phyloP scores from a whole-genome alignment of 495 filamentous ascomycete species.

The Hypoxylon cercidicola region DNA sequence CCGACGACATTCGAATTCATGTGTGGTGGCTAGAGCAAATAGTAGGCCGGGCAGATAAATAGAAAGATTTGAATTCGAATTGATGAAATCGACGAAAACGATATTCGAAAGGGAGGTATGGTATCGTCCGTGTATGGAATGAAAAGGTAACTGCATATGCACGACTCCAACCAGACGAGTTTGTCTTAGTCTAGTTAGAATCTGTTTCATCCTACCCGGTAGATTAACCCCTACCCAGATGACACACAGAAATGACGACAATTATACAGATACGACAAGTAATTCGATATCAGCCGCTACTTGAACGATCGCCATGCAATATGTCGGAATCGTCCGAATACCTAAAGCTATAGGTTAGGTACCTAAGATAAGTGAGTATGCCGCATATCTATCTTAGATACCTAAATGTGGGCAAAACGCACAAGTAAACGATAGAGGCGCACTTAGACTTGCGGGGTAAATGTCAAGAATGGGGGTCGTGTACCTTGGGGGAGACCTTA shows the following conservation, averaged over 20 bases:
- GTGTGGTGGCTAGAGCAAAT: slow-evolving; percentile 92
- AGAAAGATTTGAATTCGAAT: slow-evolving; percentile 7
- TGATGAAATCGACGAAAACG: neutral
- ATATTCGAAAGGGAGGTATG: neutral
- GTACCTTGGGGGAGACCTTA: neutral
- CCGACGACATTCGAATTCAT: slow-evolving; percentile 88
- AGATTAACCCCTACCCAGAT: slow-evolving; percentile 48
- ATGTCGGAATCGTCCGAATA: slow-evolving; percentile 17
- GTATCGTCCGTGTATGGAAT: neutral
- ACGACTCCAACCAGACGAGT: neutral
- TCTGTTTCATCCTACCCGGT: neutral
- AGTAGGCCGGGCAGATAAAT: slow-evolving; percentile 23
- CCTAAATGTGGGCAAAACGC: neutral
- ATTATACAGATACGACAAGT: neutral
- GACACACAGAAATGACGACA: neutral
- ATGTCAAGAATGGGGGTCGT: slow-evolving; percentile 35
- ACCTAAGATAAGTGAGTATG: slow-evolving; percentile 9
- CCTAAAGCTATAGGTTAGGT: neutral
- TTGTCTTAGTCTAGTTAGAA: neutral
- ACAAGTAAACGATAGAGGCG: neutral
- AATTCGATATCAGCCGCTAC: neutral
- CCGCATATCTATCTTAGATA: slow-evolving; percentile 11
- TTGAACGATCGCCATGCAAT: neutral
- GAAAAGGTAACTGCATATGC: neutral
- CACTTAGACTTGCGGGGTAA: slow-evolving; percentile 25